A percentile compares a stretch with the other conserved stretches of the same genome.
These are phyloP conservation scores for Hemisphaericaspora subhashii DNA, from an alignment of 1,139 yeast species.

Conservation along the genomic window DNA sequence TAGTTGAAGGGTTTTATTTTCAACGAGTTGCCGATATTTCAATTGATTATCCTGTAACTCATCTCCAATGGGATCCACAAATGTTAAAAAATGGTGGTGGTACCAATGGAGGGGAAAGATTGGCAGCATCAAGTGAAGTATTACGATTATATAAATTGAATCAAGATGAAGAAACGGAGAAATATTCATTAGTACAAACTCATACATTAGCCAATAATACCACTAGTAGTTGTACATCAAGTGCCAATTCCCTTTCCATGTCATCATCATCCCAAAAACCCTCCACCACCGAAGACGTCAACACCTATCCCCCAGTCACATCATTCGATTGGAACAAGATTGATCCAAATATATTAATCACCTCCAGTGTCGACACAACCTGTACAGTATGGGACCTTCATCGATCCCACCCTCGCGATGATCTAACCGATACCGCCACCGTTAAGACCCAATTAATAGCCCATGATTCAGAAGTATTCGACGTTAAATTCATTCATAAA, in stretches of 20 bases:
- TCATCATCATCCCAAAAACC: slow-evolving; percentile 10
- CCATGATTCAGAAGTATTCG: slow-evolving; percentile 93
- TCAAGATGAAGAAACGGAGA: slow-evolving; percentile 32
- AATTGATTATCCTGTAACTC: slow-evolving; percentile 67
- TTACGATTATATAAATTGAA: slow-evolving; percentile 63
- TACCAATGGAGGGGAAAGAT: slow-evolving; percentile 36
- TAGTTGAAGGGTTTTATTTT: slow-evolving; percentile 48
- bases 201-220: slow-evolving; percentile 45
- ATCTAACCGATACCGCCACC: slow-evolving; percentile 49
- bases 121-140: slow-evolving; percentile 73
- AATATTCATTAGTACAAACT: slow-evolving; percentile 37
- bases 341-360: slow-evolving; percentile 71
- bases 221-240: slow-evolving; percentile 16
- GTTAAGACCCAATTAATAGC: slow-evolving; percentile 95
- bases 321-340: slow-evolving; percentile 89
- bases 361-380: slow-evolving; percentile 92
- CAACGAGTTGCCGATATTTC: slow-evolving; percentile 49
- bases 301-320: slow-evolving; percentile 77
- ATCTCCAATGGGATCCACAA: slow-evolving; percentile 71
- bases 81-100: slow-evolving; percentile 24
- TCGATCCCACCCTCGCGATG: slow-evolving; percentile 25
- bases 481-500: slow-evolving; percentile 78
- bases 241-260: slow-evolving; percentile 7
- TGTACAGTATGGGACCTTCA: slow-evolving; percentile 93
- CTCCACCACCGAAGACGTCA: slow-evolving; percentile 37